Evolutionary conservation across 169 alveolate species (phyloP).

Genomic region (Sarcocystis neurona): DNA sequence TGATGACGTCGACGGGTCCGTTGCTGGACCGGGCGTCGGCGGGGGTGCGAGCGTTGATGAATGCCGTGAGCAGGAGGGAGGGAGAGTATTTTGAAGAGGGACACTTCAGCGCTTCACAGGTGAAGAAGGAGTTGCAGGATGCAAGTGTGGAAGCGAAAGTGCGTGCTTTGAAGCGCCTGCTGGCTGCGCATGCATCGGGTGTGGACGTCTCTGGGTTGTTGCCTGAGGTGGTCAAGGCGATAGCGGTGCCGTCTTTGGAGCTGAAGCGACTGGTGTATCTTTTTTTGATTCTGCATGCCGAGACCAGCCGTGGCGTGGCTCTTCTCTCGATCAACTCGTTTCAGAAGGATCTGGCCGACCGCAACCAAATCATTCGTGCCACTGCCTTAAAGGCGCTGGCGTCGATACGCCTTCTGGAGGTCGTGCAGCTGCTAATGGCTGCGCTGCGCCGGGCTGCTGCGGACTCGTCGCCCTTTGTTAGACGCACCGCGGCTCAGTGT

Average conservation of each 20-base stretch:
- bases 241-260: slow-evolving; percentile 74
- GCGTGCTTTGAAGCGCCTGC: slow-evolving; percentile 77
- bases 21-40: slow-evolving; percentile 69
- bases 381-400: slow-evolving; percentile 81
- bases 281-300: slow-evolving; percentile 76
- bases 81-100: slow-evolving; percentile 66
- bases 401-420: slow-evolving; percentile 75
- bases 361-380: slow-evolving; percentile 78
- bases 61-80: slow-evolving; percentile 62
- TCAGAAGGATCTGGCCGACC: slow-evolving; percentile 78
- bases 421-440: slow-evolving; percentile 72
- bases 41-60: slow-evolving; percentile 64
- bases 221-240: slow-evolving; percentile 80
- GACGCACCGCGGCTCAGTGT: slow-evolving; percentile 81
- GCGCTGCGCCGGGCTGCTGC: slow-evolving; percentile 77
- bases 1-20: slow-evolving; percentile 54
- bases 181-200: slow-evolving; percentile 73
- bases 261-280: slow-evolving; percentile 78
- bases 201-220: slow-evolving; percentile 76
- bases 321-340: slow-evolving; percentile 78
- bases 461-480: slow-evolving; percentile 82
- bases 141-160: slow-evolving; percentile 71
- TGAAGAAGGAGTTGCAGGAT: slow-evolving; percentile 61
- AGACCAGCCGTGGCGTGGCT: slow-evolving; percentile 73
- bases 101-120: slow-evolving; percentile 47